Evolutionary conservation across 2,329 filamentous ascomycete species (phyloP), one percentile per base, ranked within the genome.

Genomic region (Paracamarosporium sp.): DNA sequence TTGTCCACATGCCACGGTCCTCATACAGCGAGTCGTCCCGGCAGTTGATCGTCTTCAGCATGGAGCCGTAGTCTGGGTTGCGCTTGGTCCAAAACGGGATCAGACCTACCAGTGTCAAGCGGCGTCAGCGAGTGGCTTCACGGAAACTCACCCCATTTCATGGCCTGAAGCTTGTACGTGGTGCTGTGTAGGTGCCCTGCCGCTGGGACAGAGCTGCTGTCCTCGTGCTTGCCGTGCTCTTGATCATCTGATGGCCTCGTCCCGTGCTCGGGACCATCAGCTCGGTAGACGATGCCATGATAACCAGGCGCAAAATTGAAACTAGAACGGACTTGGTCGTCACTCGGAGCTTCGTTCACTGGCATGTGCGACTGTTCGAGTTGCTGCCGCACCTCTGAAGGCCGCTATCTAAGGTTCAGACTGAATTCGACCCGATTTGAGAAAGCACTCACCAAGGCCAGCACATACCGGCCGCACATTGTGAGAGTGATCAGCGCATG

Each of bases 251-350:
- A 62, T 35, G 60, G 68, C 50, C 63, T 62, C 55, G 73, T 82
- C n/a, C 86, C 86, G 61, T 80, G 79, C 57, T 89, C 87, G 12
- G 87, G 83, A 5, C 85, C 84, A 50, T 92, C 87, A 31, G 92
- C 92, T 57, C 93, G 87, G 73, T 96, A 97, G 25, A 98, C 91
- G 24, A 95, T 82, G 31, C 95, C 94, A 69, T 90, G 84, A 60
- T 92, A 91, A 0, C 93, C 91, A 0, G 95, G 95, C 0, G 94
- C 92, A 72, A 99, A 96, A 75, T 98, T 98, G 80, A 96, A 97
- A 33, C 86, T 92, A 71, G 92, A 90, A 35, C 90, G 86, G 31
- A 87, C 79, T 45, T 81, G 85, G 17, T 91, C 86, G 65, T 96
- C 91, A 4, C 85, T 84, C 0, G 91, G 91, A 0, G 85, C 87